Evolutionary conservation across 108 stramenopile genomes (phyloP), one percentile per base, ranked within the genome.

Genomic region (Skeletonema costatum): DNA sequence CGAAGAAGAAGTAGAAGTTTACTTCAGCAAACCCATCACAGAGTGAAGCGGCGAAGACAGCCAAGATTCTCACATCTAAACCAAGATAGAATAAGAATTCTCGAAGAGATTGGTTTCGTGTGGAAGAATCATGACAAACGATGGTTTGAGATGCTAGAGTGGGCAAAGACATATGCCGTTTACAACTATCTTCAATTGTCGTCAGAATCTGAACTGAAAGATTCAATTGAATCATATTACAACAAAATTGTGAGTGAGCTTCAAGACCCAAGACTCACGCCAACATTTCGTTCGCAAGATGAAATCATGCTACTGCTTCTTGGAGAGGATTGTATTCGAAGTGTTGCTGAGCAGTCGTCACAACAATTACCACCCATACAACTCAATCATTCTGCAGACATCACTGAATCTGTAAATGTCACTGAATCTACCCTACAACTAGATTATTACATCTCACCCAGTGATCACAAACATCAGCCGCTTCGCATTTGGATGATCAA

Each of bases 71-170:
- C 75, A n/a, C 81, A 76, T 61, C 68, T 82, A 31, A 74, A 82
- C n/a, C 71, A 82, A 19, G 36, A 72, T 13, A 75, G 70, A 64
- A 74, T 71, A 65, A 67, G 65, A 46, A 12, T 82, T 4, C 71
- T 82, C 0, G 75, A 82, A 39, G 75, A 82, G 32, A 58, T 73
- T 51, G 75, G 75, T 33, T 82, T 82, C 25, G 71, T 82, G 1
- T 82, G 81, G 81, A 82, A 64, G 58, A 64, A 74, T 29, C 71
- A 68, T n/a, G 81, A 82, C 42, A 70, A 60, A 56, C 75, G 75
- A 71, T 82, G 81, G 81, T 74, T 72, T 16, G 75, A 76, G 60
- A 82, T 82, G 81, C 53, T 82, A 35, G 81, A 82, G 56, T 82
- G 81, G 81, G 70, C 75, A 59, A 82, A 82, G 66, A 74, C 72